These are phyloP conservation scores for Multifurca ochricompacta DNA, from an alignment of 768 basidiomycete genomes.

Conservation along the genomic window DNA sequence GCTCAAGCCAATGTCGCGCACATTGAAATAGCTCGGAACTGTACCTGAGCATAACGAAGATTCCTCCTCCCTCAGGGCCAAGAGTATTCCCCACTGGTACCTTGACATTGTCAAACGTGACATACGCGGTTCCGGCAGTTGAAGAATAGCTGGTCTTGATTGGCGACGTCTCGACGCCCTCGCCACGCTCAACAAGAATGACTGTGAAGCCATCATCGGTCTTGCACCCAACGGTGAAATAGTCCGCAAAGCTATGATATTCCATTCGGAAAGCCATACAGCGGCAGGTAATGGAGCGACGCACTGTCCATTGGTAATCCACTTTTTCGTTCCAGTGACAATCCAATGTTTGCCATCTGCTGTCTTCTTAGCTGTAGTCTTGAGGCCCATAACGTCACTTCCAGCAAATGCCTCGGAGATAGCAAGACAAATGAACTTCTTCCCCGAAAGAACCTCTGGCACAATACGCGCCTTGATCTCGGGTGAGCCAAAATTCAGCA, in stretches of 20 bases:
- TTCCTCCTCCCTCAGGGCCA: conserved; percentile 68
- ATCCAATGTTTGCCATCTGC: conserved; percentile 81
- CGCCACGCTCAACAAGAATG: conserved; percentile 74
- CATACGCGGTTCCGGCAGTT: conserved; percentile 78
- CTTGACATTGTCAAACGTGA: conserved; percentile 77
- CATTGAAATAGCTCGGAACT: not conserved
- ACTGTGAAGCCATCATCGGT: conserved; percentile 75
- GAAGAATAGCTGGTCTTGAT: conserved; percentile 91
- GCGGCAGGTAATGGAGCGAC: conserved; percentile 12
- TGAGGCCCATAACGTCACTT: conserved; percentile 73
- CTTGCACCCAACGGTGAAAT: conserved; percentile 67
- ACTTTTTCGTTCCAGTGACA: conserved; percentile 83
- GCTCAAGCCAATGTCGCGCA: not conserved
- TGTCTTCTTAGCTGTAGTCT: conserved; percentile 70
- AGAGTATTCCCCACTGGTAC: conserved; percentile 86
- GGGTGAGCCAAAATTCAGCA: conserved; percentile 71
- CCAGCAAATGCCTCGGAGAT: conserved; percentile 88
- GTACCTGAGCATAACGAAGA: conserved; percentile 53
- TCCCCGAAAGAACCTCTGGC: conserved; percentile 58
- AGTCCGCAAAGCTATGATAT: conserved; percentile 33
- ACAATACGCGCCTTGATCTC: conserved; percentile 48
- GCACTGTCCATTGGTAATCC: conserved; percentile 73
- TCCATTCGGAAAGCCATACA: not conserved
- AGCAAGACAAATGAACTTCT: conserved; percentile 81
- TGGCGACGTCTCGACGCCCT: conserved; percentile 74